Percentiles rank a stretch among this genome's conserved stretches.
Conservation (phyloP, 2,329 filamentous ascomycete genomes). For the Ophiostoma tasmaniense region DNA sequence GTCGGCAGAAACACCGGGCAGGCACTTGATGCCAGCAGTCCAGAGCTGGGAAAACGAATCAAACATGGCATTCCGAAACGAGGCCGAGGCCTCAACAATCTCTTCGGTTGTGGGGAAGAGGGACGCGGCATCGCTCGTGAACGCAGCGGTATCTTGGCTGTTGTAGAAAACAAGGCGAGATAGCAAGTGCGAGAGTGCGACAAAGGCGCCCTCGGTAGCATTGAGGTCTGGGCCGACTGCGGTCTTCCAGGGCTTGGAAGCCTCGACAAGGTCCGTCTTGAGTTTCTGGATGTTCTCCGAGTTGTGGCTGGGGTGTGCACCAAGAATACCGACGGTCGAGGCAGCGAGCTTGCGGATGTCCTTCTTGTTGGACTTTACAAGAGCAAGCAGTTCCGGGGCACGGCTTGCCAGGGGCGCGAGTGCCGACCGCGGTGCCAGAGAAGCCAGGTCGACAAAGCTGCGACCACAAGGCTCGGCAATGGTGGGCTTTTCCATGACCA, state of each 20-base stretch:
- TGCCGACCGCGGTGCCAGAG: constrained; percentile 28
- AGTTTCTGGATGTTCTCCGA: constrained; percentile 34
- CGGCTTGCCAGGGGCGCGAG: constrained; percentile 42
- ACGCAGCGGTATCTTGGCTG: neutral
- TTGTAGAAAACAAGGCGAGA: constrained; percentile 39
- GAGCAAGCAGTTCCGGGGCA: constrained; percentile 45
- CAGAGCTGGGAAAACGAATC: constrained; percentile 39
- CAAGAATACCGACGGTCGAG: constrained; percentile 66
- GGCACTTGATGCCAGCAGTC: constrained; percentile 34
- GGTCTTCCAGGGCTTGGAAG: constrained; percentile 43
- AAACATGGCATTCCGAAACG: constrained; percentile 37
- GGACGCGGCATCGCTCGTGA: neutral
- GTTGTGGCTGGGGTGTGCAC: constrained; percentile 50
- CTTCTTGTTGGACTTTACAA: constrained; percentile 64
- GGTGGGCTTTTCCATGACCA: constrained; percentile 36
- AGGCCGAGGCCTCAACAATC: constrained; percentile 20
- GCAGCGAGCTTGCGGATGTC: constrained; percentile 59
- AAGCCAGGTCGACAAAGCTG: constrained; percentile 46
- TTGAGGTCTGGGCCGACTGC: constrained; percentile 37
- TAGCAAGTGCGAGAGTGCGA: constrained; percentile 37
- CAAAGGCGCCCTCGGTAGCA: constrained; percentile 38
- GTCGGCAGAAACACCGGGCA: constrained; percentile 19
- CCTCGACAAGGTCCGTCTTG: constrained; percentile 38
- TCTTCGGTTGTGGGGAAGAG: constrained; percentile 21
- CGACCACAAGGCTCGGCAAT: constrained; percentile 41